Evolutionary conservation across 2,329 filamentous ascomycete genomes (phyloP).

Genomic region (Colletotrichum lini): DNA sequence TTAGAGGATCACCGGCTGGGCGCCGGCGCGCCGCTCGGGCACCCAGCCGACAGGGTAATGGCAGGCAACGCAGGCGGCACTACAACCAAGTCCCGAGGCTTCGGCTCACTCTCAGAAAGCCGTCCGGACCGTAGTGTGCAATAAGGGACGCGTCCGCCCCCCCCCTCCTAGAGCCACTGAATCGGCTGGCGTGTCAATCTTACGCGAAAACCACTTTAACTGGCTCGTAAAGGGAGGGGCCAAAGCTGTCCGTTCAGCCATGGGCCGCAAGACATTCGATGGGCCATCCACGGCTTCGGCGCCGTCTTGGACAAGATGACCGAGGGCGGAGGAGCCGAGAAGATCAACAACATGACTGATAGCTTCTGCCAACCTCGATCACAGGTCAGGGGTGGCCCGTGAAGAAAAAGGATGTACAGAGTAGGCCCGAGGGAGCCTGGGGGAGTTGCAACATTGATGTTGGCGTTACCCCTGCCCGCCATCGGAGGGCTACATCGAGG

Average conservation of each 20-base stretch:
- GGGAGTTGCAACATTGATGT: constrained; percentile 24
- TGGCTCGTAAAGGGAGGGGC: constrained; percentile 30
- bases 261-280: constrained; percentile 15
- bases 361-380: constrained; percentile 16
- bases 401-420: neutral
- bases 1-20: constrained; percentile 26
- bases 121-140: neutral
- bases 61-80: constrained; percentile 1
- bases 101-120: neutral
- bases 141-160: constrained; percentile 17
- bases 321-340: neutral
- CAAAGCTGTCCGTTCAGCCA: constrained; percentile 14
- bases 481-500: neutral
- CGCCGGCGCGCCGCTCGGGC: constrained; percentile 24
- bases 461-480: constrained; percentile 17
- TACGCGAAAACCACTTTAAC: constrained; percentile 24
- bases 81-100: constrained; percentile 5
- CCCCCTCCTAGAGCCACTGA: neutral
- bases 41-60: constrained; percentile 17
- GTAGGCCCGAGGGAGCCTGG: neutral
- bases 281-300: constrained; percentile 15
- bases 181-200: constrained; percentile 22
- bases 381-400: constrained; percentile 22
- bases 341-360: constrained; percentile 5
- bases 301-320: neutral